Evolutionary conservation across 345 rosid genomes (phyloP).

Genomic region (Anacardium occidentale): DNA sequence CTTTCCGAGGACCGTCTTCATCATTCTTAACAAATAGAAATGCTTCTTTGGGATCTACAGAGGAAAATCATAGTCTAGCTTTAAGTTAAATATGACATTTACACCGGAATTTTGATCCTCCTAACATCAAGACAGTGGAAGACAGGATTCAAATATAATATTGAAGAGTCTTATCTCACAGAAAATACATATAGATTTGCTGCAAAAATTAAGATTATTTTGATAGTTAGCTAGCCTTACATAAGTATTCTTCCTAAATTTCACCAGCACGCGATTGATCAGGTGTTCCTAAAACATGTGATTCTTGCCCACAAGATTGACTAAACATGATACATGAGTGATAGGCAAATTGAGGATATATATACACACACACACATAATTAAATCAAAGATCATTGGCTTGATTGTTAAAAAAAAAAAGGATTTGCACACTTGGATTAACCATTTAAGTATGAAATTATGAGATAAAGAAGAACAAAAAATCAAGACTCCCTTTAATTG

Average conservation of each 20-base stretch:
- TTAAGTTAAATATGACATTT: not conserved
- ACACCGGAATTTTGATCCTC: not conserved
- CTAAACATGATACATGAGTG: no score
- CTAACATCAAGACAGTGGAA: not conserved
- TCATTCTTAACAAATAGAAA: slow-evolving; percentile 37
- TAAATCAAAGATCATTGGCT: no score
- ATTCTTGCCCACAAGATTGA: not conserved
- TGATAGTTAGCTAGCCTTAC: not conserved
- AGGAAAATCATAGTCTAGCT: slow-evolving; percentile 4
- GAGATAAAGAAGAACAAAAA: no score
- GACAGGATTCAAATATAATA: not conserved
- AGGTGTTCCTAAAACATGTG: not conserved
- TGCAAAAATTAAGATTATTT: not conserved
- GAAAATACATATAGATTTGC: not conserved
- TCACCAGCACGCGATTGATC: not conserved
- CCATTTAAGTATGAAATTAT: no score
- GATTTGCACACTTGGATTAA: no score
- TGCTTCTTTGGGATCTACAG: slow-evolving; percentile 29
- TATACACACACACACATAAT: no score
- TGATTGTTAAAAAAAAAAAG: no score
- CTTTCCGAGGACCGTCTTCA: slow-evolving; percentile 27
- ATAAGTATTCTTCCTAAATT: not conserved
- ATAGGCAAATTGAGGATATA: no score
- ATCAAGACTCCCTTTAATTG: no score
- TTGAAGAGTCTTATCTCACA: not conserved